phyloP scores from a whole-genome alignment of 495 filamentous ascomycete species.

The Lepidopterella palustris region DNA sequence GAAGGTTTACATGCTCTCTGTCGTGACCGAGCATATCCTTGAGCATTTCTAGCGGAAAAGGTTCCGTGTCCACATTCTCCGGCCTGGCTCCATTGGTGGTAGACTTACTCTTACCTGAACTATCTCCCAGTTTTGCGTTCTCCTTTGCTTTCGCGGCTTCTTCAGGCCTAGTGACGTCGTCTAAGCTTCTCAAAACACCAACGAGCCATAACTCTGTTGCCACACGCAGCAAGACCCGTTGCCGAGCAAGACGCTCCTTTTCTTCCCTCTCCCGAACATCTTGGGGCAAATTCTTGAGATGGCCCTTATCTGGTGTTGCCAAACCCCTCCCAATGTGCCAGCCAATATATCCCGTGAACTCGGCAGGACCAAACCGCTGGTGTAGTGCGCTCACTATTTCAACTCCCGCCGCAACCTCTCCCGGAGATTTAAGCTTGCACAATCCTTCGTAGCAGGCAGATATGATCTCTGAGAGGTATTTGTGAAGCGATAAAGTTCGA shows the following conservation, averaged over 20 bases:
- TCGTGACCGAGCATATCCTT: slow-evolving; percentile 95
- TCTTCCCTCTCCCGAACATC: slow-evolving; percentile 92
- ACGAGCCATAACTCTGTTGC: slow-evolving; percentile 97
- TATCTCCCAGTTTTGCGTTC: slow-evolving; percentile 41
- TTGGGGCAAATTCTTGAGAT: slow-evolving; percentile 67
- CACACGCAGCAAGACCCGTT: slow-evolving; percentile 78
- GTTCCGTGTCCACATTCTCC: slow-evolving; percentile 49
- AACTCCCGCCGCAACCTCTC: slow-evolving; percentile 83
- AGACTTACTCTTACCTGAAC: slow-evolving; percentile 47
- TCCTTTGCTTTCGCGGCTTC: slow-evolving; percentile 64
- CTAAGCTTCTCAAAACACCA: slow-evolving; percentile 74
- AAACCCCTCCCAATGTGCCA: slow-evolving; percentile 91
- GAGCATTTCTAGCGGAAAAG: slow-evolving; percentile 90
- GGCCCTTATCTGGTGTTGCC: slow-evolving; percentile 82
- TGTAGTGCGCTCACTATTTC: slow-evolving; percentile 92
- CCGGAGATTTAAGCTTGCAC: slow-evolving; percentile 80
- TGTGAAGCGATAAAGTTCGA: slow-evolving; percentile 85
- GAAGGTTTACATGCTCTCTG: slow-evolving; percentile 83
- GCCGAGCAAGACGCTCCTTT: slow-evolving; percentile 81
- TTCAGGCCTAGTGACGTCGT: slow-evolving; percentile 82
- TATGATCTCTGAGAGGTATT: slow-evolving; percentile 96
- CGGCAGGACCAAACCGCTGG: slow-evolving; percentile 84
- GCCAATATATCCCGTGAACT: slow-evolving; percentile 86
- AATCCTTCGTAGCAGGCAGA: slow-evolving; percentile 97
- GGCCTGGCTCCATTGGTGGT: slow-evolving; percentile 36